phyloP scores from a whole-genome alignment of 345 rosid species.

The Carallia brachiata region DNA sequence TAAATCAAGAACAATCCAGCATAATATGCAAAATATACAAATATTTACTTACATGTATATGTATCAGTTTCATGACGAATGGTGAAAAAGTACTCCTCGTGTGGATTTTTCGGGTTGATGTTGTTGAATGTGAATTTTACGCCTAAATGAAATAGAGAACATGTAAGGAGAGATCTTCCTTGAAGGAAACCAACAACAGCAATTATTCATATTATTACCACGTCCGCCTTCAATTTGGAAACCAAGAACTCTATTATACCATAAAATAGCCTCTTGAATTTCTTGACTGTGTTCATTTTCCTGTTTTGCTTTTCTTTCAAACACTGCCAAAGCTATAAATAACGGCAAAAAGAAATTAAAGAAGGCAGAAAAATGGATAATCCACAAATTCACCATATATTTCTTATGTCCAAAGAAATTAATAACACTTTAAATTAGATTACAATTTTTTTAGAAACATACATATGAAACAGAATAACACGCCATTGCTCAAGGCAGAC shows the following conservation, averaged over 20 bases:
- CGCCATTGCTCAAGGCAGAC: no score
- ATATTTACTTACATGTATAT: conserved; percentile 56
- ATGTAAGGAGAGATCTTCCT: conserved; percentile 6
- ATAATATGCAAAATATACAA: not conserved
- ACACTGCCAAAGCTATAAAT: conserved; percentile 37
- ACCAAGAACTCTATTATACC: conserved; percentile 85
- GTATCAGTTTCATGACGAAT: conserved; percentile 64
- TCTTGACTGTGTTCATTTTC: conserved; percentile 42
- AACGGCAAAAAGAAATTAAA: conserved; percentile 15
- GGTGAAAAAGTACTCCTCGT: conserved; percentile 52
- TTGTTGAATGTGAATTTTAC: conserved; percentile 75
- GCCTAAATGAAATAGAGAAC: conserved; percentile 44
- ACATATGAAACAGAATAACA: no score
- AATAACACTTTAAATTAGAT: no score
- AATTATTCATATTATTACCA: conserved; percentile 43
- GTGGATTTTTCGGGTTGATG: conserved; percentile 46
- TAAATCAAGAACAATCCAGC: conserved; percentile 5
- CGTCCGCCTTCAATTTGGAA: conserved; percentile 76
- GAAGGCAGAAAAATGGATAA: conserved; percentile 2
- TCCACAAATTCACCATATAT: conserved; percentile 1
- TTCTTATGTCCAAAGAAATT: not conserved
- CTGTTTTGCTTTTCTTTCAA: conserved; percentile 44
- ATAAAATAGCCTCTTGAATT: conserved; percentile 61
- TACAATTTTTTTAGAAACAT: no score
- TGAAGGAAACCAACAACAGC: not conserved